Evolutionary conservation across 257 asterid genomes (phyloP).

Genomic region (Nyctanthes arbortristis): DNA sequence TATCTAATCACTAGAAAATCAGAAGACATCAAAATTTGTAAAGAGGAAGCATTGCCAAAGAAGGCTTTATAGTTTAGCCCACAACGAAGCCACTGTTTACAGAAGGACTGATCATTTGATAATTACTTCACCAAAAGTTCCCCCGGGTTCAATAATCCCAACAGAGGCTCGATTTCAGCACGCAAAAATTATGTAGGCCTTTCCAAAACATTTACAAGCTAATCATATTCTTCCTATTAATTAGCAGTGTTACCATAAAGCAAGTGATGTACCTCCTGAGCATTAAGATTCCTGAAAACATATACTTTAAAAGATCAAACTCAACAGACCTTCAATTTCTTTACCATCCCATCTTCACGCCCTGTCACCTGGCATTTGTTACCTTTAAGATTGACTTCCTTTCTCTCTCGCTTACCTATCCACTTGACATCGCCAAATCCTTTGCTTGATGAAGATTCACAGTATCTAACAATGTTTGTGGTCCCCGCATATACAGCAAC

Average conservation of each 20-base stretch:
- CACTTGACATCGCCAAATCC: not conserved
- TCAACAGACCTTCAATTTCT: slow-evolving; percentile 24
- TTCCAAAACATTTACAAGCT: too few relatives aligned
- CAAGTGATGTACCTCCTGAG: too few relatives aligned
- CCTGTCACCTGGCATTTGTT: not conserved
- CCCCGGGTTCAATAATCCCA: not conserved
- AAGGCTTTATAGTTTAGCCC: not conserved
- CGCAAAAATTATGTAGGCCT: too few relatives aligned
- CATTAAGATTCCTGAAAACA: too few relatives aligned
- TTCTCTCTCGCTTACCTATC: not conserved
- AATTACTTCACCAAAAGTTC: not conserved
- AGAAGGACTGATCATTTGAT: not conserved
- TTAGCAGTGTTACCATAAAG: too few relatives aligned
- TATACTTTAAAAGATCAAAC: not conserved
- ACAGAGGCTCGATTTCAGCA: too few relatives aligned
- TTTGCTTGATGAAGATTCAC: not conserved
- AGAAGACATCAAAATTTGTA: too few relatives aligned
- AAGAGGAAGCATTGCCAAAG: not conserved
- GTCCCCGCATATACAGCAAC: slow-evolving; percentile 15
- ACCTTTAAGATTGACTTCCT: not conserved
- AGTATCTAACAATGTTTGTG: slow-evolving; percentile 24
- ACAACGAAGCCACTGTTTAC: not conserved
- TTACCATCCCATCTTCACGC: slow-evolving; percentile 13
- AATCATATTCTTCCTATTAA: too few relatives aligned
- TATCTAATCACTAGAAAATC: not conserved